These are phyloP conservation scores for Clitoria ternatea DNA, from an alignment of 306 rosid species.

Conservation along the genomic window DNA sequence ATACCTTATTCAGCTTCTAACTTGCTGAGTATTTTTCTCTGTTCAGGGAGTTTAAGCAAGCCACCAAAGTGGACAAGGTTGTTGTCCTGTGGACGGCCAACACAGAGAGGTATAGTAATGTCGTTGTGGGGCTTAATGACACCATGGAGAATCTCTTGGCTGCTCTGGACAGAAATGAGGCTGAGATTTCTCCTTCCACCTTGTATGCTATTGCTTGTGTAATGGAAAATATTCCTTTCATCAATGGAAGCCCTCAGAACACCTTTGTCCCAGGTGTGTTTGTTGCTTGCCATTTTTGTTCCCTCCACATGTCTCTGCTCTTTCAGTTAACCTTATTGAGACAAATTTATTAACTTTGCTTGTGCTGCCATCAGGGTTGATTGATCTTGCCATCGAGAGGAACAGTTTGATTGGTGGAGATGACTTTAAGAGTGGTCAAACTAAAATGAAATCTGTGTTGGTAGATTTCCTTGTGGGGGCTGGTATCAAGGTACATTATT, in stretches of 20 bases:
- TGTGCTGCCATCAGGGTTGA: constrained; percentile 47
- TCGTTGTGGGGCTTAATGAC: constrained; percentile 82
- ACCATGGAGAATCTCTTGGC: constrained; percentile 74
- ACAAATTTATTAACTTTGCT: not conserved
- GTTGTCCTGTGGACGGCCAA: constrained; percentile 99
- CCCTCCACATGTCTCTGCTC: not conserved
- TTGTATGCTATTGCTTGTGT: constrained; percentile 83
- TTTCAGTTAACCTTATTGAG: not conserved
- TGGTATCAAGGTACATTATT: constrained; percentile 75
- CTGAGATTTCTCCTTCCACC: constrained; percentile 98
- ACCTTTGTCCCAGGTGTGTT: constrained; percentile 98
- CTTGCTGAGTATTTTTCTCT: not conserved
- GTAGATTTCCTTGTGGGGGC: constrained; percentile 99
- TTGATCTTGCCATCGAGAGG: constrained; percentile 77
- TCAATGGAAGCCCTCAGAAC: constrained; percentile 99
- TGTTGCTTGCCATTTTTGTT: not conserved
- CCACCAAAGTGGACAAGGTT: constrained; percentile 75
- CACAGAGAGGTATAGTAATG: constrained; percentile 94
- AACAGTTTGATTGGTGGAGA: constrained; percentile 95
- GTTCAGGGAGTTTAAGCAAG: constrained; percentile 82
- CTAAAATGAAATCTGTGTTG: constrained; percentile 96
- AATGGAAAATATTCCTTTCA: constrained; percentile 78
- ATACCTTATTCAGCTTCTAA: not conserved
- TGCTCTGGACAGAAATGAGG: constrained; percentile 75
- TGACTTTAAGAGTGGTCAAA: constrained; percentile 98